Base-by-base conservation (phyloP, 495 filamentous ascomycete genomes). In the Collariella sp. region DNA sequence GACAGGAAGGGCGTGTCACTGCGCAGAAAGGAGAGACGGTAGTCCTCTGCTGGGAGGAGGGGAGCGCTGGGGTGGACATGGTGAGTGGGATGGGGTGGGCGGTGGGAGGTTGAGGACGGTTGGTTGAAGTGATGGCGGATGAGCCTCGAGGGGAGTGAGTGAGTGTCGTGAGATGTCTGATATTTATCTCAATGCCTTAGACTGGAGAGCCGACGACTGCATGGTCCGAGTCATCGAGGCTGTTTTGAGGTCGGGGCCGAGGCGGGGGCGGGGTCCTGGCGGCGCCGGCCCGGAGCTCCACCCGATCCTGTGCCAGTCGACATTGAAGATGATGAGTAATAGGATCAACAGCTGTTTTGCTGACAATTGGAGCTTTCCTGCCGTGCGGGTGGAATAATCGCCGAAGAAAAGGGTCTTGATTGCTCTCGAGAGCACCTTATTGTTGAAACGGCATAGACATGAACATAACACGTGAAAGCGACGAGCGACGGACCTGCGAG, bases 1-100 rank as follows among this genome's bases (percentile, higher is more conserved):
- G 81, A 82, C 18, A 98, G 79, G 67, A 97, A 98, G 4, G 67
- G 62, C 58, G 90, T 82, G 56, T 95, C 85, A 16, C 76, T 74
- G 23, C 93, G 86, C 36, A 97, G 75, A 67, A 97, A 98, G 1
- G 89, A 91, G 2, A 97, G 76, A 5, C 78, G 71, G 62, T 81
- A 88, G 74, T 91, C 82, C 62, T 87, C 79, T 63, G 85, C 79
- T 23, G 64, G 64, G 38, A 75, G 67, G 44, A 72, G 15, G 77
- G 72, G 33, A 78, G 72, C 50, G 67, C 70, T 24, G 76, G 74
- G 57, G 64, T 61, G 9, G 65, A 54, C 62, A 64, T 67, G 15
- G 4, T 53, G 55, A 23, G 24, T 2, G n/a, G n/a, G n/a, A 12
- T 33, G 26, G 29, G 23, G 13, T 31, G 22, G 10, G 43, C 1